Evolutionary conservation across 352 stramenopile genomes (phyloP).

Genomic region (Globisporangium mamillatum): DNA sequence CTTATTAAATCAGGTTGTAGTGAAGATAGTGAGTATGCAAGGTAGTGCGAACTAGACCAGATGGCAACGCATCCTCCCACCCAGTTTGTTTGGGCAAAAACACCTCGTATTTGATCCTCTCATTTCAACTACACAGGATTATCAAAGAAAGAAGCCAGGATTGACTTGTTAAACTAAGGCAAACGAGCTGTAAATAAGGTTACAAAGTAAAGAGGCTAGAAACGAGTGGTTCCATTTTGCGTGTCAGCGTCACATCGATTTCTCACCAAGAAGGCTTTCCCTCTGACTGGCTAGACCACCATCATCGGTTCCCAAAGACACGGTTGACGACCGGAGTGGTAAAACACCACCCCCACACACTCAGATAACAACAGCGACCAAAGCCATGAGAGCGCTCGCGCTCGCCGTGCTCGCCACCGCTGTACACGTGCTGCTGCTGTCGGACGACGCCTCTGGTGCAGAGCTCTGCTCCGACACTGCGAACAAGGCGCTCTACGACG

Average conservation of each 20-base stretch:
- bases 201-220: too few relatives aligned
- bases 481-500: constrained; percentile 8
- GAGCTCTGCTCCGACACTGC: background rate
- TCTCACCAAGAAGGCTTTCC: too few relatives aligned
- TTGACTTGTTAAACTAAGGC: too few relatives aligned
- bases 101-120: too few relatives aligned
- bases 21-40: background rate
- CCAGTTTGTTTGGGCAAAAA: background rate
- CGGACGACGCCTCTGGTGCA: background rate
- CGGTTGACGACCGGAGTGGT: background rate
- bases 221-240: too few relatives aligned
- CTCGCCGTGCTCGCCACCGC: background rate
- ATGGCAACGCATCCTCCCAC: background rate
- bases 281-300: background rate
- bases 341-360: too few relatives aligned
- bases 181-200: too few relatives aligned
- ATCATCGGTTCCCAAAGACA: background rate
- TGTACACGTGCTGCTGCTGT: background rate
- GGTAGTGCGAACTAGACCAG: background rate
- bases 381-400: background rate
- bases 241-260: too few relatives aligned
- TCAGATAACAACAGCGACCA: background rate
- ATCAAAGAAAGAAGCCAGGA: too few relatives aligned
- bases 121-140: too few relatives aligned
- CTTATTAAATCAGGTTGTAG: background rate